Evolutionary conservation across 495 filamentous ascomycete genomes (phyloP), one percentile per base, ranked within the genome.

Genomic region (Cladorrhinum samala): DNA sequence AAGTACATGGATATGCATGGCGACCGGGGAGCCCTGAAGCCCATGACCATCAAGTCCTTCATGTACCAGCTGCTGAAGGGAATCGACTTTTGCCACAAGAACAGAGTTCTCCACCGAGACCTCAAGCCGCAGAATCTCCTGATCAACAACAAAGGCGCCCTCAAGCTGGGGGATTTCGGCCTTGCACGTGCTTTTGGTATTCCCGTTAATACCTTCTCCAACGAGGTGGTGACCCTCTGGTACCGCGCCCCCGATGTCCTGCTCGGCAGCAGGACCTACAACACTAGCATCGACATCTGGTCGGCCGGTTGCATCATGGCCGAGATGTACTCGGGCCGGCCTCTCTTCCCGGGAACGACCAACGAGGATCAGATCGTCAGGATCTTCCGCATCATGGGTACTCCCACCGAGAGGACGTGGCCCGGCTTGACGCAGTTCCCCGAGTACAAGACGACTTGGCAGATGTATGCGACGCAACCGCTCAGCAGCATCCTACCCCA

Each of bases 211-310:
- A 97, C 91, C 11, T 97, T 97, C 76, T 93, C 88, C 49, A 97
- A 97, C 69, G 91, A 97, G 66, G 91, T 97, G 25, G 91, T 97
- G 24, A 96, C 91, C 1, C 78, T 96, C 38, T 96, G 91, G 91
- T 96, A 96, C 69, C 87, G 91, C 17, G 91, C 91, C 0, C 91
- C 91, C 1, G 91, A 96, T 59, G 91, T 96, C 33, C 81, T 96
- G 25, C 82, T 96, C 37, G 91, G 91, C 43, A 88, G 83, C 56
- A 74, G 91, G 53, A 95, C 92, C 36, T 96, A 96, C 70, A 96
- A 94, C 69, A 96, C 91, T 20, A 92, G 87, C 72, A 96, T 96
- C 72, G 91, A 96, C 63, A 96, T 96, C 72, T 96, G 91, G 91
- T 91, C 87, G 17, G 91, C 91, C 13, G 91, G 91, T 37, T 96